These are phyloP conservation scores for Flueggea neowawraea DNA, from an alignment of 441 rosid species.

Conservation along the genomic window DNA sequence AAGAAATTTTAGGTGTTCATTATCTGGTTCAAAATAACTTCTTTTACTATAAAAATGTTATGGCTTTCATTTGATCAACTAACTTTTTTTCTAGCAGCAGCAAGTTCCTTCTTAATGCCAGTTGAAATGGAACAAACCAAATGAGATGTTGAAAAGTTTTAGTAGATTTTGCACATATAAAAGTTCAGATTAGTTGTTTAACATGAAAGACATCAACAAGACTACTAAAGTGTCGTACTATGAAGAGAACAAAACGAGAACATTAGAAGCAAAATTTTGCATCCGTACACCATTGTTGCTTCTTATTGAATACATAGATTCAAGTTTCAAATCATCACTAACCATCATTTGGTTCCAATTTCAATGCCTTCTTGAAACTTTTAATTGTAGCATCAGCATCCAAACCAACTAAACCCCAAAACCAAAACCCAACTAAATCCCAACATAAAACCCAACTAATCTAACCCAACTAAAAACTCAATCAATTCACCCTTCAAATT, in stretches of 20 bases:
- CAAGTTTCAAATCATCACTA: slow-evolving; percentile 14
- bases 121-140: slow-evolving; percentile 40
- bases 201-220: no score
- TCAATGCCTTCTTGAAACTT: slow-evolving; percentile 85
- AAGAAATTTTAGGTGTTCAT: slow-evolving; percentile 11
- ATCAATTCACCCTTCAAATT: no score
- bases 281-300: no score
- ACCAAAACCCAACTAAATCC: no score
- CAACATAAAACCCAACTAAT: no score
- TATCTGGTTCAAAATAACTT: neutral
- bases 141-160: slow-evolving; percentile 9
- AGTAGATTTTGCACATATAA: neutral
- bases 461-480: no score
- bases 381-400: slow-evolving; percentile 89
- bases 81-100: slow-evolving; percentile 82
- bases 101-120: slow-evolving; percentile 78
- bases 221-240: no score
- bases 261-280: no score
- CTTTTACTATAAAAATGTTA: neutral
- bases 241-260: no score
- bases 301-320: neutral
- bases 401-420: no score
- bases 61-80: slow-evolving; percentile 10
- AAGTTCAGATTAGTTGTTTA: neutral
- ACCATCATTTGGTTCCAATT: slow-evolving; percentile 93